phyloP scores from a whole-genome alignment of 768 basidiomycete species.

The Gymnopilus dilepis region DNA sequence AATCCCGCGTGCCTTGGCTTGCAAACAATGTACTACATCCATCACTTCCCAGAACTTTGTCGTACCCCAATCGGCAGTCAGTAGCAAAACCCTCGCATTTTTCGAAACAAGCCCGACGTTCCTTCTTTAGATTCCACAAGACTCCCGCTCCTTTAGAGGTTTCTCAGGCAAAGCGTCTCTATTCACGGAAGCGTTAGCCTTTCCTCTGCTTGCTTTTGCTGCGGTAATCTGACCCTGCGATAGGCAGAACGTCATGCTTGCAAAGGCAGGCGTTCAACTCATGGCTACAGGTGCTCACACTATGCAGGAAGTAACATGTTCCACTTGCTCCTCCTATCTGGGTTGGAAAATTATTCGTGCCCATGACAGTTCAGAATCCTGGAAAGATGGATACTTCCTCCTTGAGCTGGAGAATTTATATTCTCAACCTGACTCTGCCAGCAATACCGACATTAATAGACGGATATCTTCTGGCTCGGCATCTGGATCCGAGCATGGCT shows the following conservation, averaged over 20 bases:
- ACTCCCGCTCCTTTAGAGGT: constrained; percentile 56
- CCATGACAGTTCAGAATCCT: constrained; percentile 58
- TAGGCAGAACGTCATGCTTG: constrained; percentile 54
- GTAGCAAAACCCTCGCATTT: constrained; percentile 14
- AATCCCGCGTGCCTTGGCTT: constrained; percentile 50
- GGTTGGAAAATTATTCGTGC: constrained; percentile 70
- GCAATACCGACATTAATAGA: constrained; percentile 21
- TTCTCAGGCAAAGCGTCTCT: constrained; percentile 64
- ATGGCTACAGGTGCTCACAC: constrained; percentile 71
- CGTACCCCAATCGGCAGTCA: constrained; percentile 46
- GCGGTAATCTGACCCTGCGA: constrained; percentile 3
- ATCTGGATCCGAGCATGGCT: constrained; percentile 32
- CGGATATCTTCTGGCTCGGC: constrained; percentile 36
- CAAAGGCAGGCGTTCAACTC: constrained; percentile 54
- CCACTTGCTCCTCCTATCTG: constrained; percentile 54
- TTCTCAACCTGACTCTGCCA: constrained; percentile 28
- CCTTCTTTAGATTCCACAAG: constrained; percentile 43
- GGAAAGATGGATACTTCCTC: constrained; percentile 65
- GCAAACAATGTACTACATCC: constrained; percentile 50
- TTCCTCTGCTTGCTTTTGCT: neutral
- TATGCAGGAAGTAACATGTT: constrained; percentile 60
- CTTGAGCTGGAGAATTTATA: constrained; percentile 62
- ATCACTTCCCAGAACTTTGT: constrained; percentile 50
- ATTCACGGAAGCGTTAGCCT: constrained; percentile 57
- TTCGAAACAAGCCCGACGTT: neutral